Evolutionary conservation across 495 filamentous ascomycete species (phyloP), one percentile per base, ranked within the genome.

Genomic region (Tuber umbilicatum): DNA sequence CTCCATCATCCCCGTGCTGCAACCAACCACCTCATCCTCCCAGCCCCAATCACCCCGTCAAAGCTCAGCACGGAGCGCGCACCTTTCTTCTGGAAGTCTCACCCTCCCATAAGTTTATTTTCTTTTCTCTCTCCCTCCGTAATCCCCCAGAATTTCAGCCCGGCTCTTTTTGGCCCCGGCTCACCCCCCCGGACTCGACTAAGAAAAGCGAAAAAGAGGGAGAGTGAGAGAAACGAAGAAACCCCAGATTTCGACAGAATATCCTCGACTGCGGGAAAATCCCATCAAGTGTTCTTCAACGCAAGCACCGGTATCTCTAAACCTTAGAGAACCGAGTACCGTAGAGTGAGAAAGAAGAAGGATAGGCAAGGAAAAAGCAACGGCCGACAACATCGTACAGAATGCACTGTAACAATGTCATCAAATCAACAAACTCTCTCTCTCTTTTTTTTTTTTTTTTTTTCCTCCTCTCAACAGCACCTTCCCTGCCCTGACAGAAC

Each of bases 121-220:
- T 60, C 16, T 31, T 60, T 60, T 31, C 14, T n/a, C 2, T 16
- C n/a, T 64, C 27, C 10, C 55, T 64, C 55, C 27, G 10, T 55
- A 27, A 55, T 35, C 27, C 55, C 27, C 55, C 27, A 64, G 55
- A 64, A 64, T 19, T 64, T 64, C 55, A 55, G 42, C 27, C 70
- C 69, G 55, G 45, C 75, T 75, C 55, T 17, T 37, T 68, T 70
- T 74, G 19, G n/a, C 68, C 69, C 68, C 31, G 47, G 45, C 47
- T 70, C 64, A 37, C 69, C 55, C 43, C 9, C 35, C 47, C 71
- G 17, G 76, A 72, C 67, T 69, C 64, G 37, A 47, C 60, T 74
- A 16, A 76, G 55, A 70, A 21, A 21, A 42, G 27, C 43, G 64
- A 55, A 71, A 50, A 39, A 37, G 38, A 50, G 60, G 31, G 75